Conservation (phyloP, 495 filamentous ascomycete species). For the Annulohypoxylon bovei region DNA sequence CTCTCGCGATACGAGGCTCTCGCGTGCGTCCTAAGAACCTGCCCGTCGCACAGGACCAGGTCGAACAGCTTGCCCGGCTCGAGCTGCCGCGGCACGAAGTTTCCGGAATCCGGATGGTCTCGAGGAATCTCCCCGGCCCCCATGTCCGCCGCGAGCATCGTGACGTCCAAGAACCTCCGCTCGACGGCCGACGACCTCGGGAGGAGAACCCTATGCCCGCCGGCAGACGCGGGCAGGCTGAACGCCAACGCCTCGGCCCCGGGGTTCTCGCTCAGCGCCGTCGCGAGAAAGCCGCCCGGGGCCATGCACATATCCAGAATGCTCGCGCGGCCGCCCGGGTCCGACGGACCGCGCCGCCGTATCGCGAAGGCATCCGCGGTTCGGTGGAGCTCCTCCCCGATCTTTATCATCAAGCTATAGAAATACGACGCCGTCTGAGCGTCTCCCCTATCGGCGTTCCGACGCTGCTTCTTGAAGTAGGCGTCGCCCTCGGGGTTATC, state of each 20-base stretch:
- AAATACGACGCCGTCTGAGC: slow-evolving; percentile 13
- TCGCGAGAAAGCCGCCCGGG: slow-evolving; percentile 61
- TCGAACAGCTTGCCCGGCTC: slow-evolving; percentile 54
- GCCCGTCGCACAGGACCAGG: slow-evolving; percentile 67
- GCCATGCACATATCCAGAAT: slow-evolving; percentile 69
- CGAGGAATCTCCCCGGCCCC: slow-evolving; percentile 52
- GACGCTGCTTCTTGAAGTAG: slow-evolving; percentile 52
- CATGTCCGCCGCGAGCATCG: slow-evolving; percentile 64
- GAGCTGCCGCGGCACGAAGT: slow-evolving; percentile 51
- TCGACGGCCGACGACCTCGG: slow-evolving; percentile 10
- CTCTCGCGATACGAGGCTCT: slow-evolving; percentile 53
- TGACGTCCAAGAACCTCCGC: slow-evolving; percentile 60
- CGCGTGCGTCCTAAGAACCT: slow-evolving; percentile 61
- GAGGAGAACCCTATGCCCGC: slow-evolving; percentile 58
- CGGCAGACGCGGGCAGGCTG: slow-evolving; percentile 52
- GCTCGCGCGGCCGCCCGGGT: slow-evolving; percentile 5
- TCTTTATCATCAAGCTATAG: slow-evolving; percentile 27
- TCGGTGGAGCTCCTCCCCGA: slow-evolving; percentile 29
- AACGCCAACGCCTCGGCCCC: slow-evolving; percentile 52
- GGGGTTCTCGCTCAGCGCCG: slow-evolving; percentile 51
- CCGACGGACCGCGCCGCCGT: slow-evolving; percentile 33
- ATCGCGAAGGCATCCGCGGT: slow-evolving; percentile 51
- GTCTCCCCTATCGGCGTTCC: slow-evolving; percentile 47
- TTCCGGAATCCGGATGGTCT: slow-evolving; percentile 54
- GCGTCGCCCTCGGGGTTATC: slow-evolving; percentile 51